Conservation (phyloP, 345 rosid genomes). For the Gossypium mustelinum region DNA sequence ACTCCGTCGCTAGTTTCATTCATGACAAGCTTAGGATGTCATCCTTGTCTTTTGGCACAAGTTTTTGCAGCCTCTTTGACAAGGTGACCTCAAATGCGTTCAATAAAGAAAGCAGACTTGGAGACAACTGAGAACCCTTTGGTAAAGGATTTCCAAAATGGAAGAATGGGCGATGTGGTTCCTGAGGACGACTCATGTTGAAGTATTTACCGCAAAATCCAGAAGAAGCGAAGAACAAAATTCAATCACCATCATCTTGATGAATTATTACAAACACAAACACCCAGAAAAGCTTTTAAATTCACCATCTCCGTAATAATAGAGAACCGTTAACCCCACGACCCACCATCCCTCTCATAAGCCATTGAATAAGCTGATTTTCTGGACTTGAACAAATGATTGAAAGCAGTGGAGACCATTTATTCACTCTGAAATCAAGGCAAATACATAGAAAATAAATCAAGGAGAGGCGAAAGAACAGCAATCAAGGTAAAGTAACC, state of each 20-base stretch:
- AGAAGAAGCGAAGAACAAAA: background rate
- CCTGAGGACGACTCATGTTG: slow-evolving; percentile 76
- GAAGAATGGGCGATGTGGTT: slow-evolving; percentile 66
- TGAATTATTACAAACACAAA: background rate
- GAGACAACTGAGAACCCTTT: slow-evolving; percentile 65
- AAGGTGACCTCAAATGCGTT: slow-evolving; percentile 56
- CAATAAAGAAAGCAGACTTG: slow-evolving; percentile 42
- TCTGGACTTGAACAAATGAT: background rate
- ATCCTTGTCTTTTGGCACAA: slow-evolving; percentile 53
- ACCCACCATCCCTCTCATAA: background rate
- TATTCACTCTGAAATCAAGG: background rate
- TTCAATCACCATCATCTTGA: background rate
- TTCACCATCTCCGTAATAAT: background rate
- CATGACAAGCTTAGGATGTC: slow-evolving; percentile 73
- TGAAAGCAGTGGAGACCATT: background rate
- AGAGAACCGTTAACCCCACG: background rate
- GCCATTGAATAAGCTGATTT: background rate
- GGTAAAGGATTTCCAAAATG: slow-evolving; percentile 89
- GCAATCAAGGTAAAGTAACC: background rate
- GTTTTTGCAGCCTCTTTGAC: slow-evolving; percentile 59
- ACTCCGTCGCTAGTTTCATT: slow-evolving; percentile 81
- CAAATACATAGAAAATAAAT: background rate
- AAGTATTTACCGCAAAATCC: slow-evolving; percentile 31
- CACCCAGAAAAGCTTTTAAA: background rate
- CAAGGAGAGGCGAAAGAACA: background rate